phyloP scores from a whole-genome alignment of 495 filamentous ascomycete species.

The Penicillium canescens region DNA sequence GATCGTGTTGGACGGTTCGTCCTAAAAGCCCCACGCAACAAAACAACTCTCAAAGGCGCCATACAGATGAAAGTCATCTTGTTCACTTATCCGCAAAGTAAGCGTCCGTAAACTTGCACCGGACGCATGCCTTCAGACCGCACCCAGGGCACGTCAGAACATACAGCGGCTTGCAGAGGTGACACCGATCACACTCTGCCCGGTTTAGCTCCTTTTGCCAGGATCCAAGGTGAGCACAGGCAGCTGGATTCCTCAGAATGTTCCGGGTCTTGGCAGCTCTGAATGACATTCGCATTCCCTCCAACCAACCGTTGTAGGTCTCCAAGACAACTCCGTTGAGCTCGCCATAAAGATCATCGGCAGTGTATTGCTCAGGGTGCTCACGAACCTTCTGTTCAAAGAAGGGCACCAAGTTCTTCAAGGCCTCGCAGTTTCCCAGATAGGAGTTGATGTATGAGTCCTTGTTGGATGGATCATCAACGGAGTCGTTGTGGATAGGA shows the following conservation, averaged over 20 bases:
- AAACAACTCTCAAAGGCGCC: too few species aligned
- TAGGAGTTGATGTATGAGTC: neutral
- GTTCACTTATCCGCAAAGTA: too few species aligned
- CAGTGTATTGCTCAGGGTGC: constrained; percentile 21
- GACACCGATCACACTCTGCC: constrained; percentile 29
- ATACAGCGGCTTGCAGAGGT: constrained; percentile 33
- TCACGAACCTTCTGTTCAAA: constrained; percentile 27
- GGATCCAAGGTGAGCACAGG: constrained; percentile 31
- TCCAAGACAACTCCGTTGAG: constrained; percentile 32
- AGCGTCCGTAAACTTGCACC: constrained; percentile 30
- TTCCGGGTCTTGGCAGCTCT: constrained; percentile 1
- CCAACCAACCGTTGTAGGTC: constrained; percentile 28
- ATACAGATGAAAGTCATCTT: too few species aligned
- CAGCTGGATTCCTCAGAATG: neutral
- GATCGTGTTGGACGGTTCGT: too few species aligned
- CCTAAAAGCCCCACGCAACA: too few species aligned
- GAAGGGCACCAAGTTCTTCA: constrained; percentile 25
- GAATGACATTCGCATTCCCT: constrained; percentile 14
- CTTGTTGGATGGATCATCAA: too few species aligned
- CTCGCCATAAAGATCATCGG: constrained; percentile 25
- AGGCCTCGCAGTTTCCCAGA: neutral
- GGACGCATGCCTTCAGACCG: constrained; percentile 30
- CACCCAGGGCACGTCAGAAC: constrained; percentile 34
- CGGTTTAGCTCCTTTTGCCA: constrained; percentile 29
- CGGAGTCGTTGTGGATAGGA: too few species aligned